phyloP scores from a whole-genome alignment of 371 early-diverging fungal species.

The Syncephalis plumigaleata region DNA sequence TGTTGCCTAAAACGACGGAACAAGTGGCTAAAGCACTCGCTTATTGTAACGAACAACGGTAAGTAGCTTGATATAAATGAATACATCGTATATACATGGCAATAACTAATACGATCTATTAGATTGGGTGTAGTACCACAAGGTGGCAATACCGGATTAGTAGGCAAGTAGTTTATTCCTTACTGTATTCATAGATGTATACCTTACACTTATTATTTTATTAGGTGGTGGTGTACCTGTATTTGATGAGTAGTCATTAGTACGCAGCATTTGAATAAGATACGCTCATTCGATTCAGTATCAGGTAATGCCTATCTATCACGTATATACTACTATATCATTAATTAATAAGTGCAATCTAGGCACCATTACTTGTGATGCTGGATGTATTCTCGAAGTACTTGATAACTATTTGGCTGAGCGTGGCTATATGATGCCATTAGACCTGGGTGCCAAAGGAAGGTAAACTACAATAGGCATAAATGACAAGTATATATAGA shows the following conservation, averaged over 20 bases:
- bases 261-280: conserved; percentile 48
- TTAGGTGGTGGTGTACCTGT: conserved; percentile 82
- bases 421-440: conserved; percentile 70
- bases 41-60: conserved; percentile 71
- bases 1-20: conserved; percentile 70
- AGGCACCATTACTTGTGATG: conserved; percentile 68
- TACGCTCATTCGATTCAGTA: conserved; percentile 60
- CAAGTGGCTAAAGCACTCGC: conserved; percentile 71
- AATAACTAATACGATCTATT: neutral
- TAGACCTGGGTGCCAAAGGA: conserved; percentile 90
- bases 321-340: conserved; percentile 2
- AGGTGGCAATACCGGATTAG: conserved; percentile 91
- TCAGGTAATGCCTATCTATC: conserved; percentile 30
- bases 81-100: neutral
- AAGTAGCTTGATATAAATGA: conserved; percentile 1
- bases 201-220: neutral
- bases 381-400: conserved; percentile 75
- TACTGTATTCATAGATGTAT: neutral
- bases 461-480: conserved; percentile 17
- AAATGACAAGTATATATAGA: neutral
- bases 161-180: conserved; percentile 12
- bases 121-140: conserved; percentile 88
- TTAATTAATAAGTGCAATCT: conserved; percentile 1
- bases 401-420: conserved; percentile 61
- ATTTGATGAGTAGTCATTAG: conserved; percentile 79